Evolutionary conservation across 2,329 filamentous ascomycete species (phyloP).

Genomic region (Hansfordia pulvinata): DNA sequence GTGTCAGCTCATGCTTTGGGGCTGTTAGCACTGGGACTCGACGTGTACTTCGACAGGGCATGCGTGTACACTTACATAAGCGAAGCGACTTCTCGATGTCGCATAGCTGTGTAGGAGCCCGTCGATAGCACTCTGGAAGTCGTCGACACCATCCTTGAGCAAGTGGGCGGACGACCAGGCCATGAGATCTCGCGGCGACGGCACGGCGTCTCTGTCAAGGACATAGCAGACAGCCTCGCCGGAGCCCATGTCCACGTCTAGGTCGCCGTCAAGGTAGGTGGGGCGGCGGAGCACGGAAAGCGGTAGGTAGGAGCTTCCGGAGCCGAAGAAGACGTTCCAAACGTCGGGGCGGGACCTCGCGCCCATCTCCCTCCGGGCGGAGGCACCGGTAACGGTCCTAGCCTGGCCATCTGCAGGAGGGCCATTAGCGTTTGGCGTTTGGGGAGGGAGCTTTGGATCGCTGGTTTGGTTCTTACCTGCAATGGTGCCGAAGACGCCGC

Average conservation of each 20-base stretch:
- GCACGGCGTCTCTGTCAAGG: not conserved
- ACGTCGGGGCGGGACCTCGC: too few species aligned
- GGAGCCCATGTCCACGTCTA: not conserved
- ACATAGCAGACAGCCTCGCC: not conserved
- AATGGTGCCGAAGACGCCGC: conserved; percentile 11
- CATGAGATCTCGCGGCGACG: conserved; percentile 1
- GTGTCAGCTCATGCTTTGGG: too few species aligned
- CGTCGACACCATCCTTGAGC: conserved; percentile 24
- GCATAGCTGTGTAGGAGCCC: conserved; percentile 1
- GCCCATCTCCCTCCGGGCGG: too few species aligned
- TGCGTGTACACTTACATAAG: too few species aligned
- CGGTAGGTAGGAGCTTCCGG: not conserved
- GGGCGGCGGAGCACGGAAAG: not conserved
- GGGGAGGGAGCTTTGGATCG: too few species aligned
- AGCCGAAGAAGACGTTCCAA: not conserved
- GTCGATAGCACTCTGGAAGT: conserved; percentile 8
- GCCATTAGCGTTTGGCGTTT: too few species aligned
- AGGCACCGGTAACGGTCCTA: too few species aligned
- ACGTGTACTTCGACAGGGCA: too few species aligned
- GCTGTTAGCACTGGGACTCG: too few species aligned
- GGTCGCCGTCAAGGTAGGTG: not conserved
- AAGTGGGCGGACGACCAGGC: conserved; percentile 14
- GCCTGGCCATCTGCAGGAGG: too few species aligned
- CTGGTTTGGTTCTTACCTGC: too few species aligned
- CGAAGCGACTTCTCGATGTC: too few species aligned